Evolutionary conservation across 177 flowering plant genomes (phyloP).

Genomic region (Vitis hybrid): DNA sequence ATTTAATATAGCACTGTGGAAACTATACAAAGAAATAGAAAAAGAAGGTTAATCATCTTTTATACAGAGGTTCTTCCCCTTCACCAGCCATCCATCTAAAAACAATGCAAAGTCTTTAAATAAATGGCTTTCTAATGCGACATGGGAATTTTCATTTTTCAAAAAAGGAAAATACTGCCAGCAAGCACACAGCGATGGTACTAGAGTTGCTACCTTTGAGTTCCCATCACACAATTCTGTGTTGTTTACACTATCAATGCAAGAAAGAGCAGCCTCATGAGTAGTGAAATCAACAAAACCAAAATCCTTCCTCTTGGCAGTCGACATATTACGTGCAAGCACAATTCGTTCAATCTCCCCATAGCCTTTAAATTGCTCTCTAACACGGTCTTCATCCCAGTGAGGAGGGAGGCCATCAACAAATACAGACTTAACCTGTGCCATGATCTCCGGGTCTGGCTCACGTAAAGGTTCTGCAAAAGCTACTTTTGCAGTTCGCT

Average conservation of each 20-base stretch:
- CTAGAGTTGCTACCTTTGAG: constrained; percentile 43
- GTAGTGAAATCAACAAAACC: constrained; percentile 75
- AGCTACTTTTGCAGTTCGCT: constrained; percentile 81
- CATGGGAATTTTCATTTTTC: neutral
- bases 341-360: constrained; percentile 64
- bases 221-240: constrained; percentile 56
- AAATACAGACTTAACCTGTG: constrained; percentile 79
- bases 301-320: constrained; percentile 84
- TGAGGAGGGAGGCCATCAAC: constrained; percentile 74
- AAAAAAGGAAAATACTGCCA: neutral
- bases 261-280: constrained; percentile 71
- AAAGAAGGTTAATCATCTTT: neutral
- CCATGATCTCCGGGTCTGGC: constrained; percentile 79
- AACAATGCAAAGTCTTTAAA: neutral
- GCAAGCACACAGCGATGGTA: neutral
- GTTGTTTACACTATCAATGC: constrained; percentile 53
- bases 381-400: constrained; percentile 75
- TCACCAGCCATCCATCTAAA: neutral
- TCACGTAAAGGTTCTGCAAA: constrained; percentile 85
- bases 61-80: neutral
- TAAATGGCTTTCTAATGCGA: neutral
- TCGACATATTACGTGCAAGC: constrained; percentile 75
- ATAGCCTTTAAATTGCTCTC: constrained; percentile 51
- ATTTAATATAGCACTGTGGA: neutral
- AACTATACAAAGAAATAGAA: neutral